A percentile compares a stretch with the other conserved stretches of the same genome.
Conservation (phyloP, 768 basidiomycete genomes). For the Cyathus striatus region DNA sequence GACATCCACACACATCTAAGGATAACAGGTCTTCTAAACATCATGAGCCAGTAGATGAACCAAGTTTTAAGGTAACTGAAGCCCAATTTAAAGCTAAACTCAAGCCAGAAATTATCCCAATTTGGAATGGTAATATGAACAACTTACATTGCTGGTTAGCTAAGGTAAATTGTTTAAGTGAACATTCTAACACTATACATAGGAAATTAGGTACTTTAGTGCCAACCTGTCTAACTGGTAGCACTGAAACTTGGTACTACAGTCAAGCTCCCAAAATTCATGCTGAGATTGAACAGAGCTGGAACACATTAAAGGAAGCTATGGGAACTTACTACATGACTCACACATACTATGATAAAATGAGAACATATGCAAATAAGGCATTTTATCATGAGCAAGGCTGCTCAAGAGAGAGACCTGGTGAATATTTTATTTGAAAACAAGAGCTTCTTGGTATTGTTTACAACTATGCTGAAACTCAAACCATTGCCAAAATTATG, state of each 20-base stretch:
- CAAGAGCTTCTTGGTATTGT: slow-evolving; percentile 10
- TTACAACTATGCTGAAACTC: slow-evolving; percentile 13
- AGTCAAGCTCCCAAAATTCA: slow-evolving; percentile 8
- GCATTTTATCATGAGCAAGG: slow-evolving; percentile 20
- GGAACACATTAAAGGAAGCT: slow-evolving; percentile 17
- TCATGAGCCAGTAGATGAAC: neutral
- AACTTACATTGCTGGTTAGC: slow-evolving; percentile 20
- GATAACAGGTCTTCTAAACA: neutral
- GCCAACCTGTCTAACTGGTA: slow-evolving; percentile 25
- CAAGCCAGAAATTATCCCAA: slow-evolving; percentile 20
- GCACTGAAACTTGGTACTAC: no score
- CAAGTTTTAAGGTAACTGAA: slow-evolving; percentile 1
- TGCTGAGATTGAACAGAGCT: slow-evolving; percentile 14
- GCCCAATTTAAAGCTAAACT: slow-evolving; percentile 26
- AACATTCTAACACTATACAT: slow-evolving; percentile 10
- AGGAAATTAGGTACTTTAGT: slow-evolving; percentile 22
- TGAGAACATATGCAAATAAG: slow-evolving; percentile 16
- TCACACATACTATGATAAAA: slow-evolving; percentile 19
- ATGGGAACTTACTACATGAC: slow-evolving; percentile 28
- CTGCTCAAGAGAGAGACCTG: slow-evolving; percentile 20
- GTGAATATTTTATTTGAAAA: slow-evolving; percentile 30
- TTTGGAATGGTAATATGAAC: slow-evolving; percentile 25
- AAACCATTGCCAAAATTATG: slow-evolving; percentile 30
- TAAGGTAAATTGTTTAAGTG: slow-evolving; percentile 25
- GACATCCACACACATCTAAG: neutral